Evolutionary conservation across 257 asterid genomes (phyloP).

Genomic region (Fraxinus anomala): DNA sequence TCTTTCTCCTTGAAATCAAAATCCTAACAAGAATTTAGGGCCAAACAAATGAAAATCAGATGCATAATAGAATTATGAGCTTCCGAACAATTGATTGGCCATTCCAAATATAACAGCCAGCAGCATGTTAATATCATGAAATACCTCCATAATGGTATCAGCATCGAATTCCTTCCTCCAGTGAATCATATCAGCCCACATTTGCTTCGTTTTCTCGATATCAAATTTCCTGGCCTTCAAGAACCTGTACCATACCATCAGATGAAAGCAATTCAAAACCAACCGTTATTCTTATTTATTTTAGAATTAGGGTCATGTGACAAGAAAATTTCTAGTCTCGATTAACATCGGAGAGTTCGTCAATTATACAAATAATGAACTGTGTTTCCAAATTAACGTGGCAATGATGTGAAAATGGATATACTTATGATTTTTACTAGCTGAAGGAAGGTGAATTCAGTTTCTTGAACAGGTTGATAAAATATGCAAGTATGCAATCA

Average conservation of each 20-base stretch:
- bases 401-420: neutral
- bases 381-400: neutral
- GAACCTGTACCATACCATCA: conserved; percentile 56
- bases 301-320: neutral
- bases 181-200: conserved; percentile 95
- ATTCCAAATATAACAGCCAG: neutral
- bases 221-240: conserved; percentile 89
- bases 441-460: neutral
- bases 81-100: neutral
- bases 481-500: neutral
- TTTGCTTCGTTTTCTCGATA: conserved; percentile 85
- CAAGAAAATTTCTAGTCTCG: neutral
- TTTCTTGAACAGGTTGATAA: neutral
- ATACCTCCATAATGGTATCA: conserved; percentile 83
- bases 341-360: neutral
- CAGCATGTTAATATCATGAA: neutral
- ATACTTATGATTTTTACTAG: neutral
- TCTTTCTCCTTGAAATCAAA: conserved; percentile 81
- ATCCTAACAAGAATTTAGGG: conserved; percentile 37
- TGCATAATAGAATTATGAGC: neutral
- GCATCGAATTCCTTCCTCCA: conserved; percentile 96
- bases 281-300: neutral
- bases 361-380: neutral
- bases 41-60: neutral
- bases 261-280: neutral